Evolutionary conservation across 208 protist species (phyloP), one percentile per base, ranked within the genome.

Genomic region (Porcisia hertigi): DNA sequence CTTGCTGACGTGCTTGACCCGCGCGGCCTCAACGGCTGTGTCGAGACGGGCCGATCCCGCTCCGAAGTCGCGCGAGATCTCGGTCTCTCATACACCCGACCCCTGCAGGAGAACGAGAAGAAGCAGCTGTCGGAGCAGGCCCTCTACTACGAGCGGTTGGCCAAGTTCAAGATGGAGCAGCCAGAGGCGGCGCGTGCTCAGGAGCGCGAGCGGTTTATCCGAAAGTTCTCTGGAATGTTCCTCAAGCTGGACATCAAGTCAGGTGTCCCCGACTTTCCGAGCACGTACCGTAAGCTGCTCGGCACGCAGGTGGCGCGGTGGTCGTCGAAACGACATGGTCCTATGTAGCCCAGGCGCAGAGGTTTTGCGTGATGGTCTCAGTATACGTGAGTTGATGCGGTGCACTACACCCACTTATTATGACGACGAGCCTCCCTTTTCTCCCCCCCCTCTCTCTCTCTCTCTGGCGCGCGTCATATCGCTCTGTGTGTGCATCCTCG

Each of bases 121-220:
- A 92, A 93, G 77, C 92, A 97, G 85, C 87, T 97, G 16, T 91
- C 90, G 12, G 88, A 97, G 63, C 90, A 95, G 79, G 94, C 91
- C 34, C 76, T 94, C 25, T 97, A 96, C 84, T 96, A 96, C 82
- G 94, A 97, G 80, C 86, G 92, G 0, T 77, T 97, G 57, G 88
- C 91, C 18, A 94, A 94, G 85, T 97, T 97, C 74, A 97, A 97
- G 82, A 82, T 94, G 80, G 92, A 97, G 84, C 94, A 97, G 70
- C 92, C 92, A 11, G 91, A 97, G 86, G 91, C 92, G 11, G 92
- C 94, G 11, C 89, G 92, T 16, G 90, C 84, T 75, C 79, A 94
- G 73, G 94, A 96, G 85, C 87, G 94, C 43, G 85, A 94, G 75
- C 84, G 91, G 34, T 96, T 96, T 72, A 87, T 97, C 62, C 90